These are phyloP conservation scores for Candida manassasensis DNA, from an alignment of 805 yeast genomes.

Conservation along the genomic window DNA sequence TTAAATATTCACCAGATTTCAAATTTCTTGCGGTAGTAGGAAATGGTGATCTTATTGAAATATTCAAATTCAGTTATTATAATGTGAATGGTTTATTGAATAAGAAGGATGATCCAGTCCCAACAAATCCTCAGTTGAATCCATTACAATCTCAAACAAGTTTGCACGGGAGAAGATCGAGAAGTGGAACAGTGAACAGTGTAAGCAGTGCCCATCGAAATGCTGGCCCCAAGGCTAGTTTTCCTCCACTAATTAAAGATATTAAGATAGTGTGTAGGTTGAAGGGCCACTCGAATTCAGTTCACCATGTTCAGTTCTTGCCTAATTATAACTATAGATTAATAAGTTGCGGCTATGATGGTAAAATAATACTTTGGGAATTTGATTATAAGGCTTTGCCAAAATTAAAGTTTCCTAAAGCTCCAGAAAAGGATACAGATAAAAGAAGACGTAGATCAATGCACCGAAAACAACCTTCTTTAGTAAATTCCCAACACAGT, in stretches of 20 bases:
- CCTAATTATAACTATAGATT: constrained; percentile 25
- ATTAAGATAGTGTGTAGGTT: constrained; percentile 32
- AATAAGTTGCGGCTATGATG: constrained; percentile 37
- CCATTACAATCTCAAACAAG: constrained; percentile 2
- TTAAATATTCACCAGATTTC: constrained; percentile 45
- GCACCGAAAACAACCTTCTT: constrained; percentile 6
- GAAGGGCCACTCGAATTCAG: constrained; percentile 38
- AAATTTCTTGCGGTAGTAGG: constrained; percentile 44
- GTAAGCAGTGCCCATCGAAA: constrained; percentile 7
- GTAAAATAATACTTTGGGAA: constrained; percentile 40
- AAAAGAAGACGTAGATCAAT: constrained; percentile 5
- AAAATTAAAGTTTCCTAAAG: constrained; percentile 20
- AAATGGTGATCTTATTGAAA: constrained; percentile 50
- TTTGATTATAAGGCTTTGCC: constrained; percentile 40
- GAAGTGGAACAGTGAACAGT: constrained; percentile 38
- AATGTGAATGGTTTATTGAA: constrained; percentile 33
- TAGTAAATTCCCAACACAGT: constrained; percentile 3
- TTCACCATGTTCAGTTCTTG: constrained; percentile 25
- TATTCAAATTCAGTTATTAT: constrained; percentile 37
- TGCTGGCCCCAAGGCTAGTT: constrained; percentile 6
- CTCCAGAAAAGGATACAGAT: constrained; percentile 1
- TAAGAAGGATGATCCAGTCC: constrained; percentile 8
- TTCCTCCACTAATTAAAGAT: constrained; percentile 35
- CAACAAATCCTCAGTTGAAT: not conserved
- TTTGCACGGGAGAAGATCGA: constrained; percentile 25